Evolutionary conservation across 441 rosid genomes (phyloP), one percentile per base, ranked within the genome.

Genomic region (Pelargonium fulgidum): DNA sequence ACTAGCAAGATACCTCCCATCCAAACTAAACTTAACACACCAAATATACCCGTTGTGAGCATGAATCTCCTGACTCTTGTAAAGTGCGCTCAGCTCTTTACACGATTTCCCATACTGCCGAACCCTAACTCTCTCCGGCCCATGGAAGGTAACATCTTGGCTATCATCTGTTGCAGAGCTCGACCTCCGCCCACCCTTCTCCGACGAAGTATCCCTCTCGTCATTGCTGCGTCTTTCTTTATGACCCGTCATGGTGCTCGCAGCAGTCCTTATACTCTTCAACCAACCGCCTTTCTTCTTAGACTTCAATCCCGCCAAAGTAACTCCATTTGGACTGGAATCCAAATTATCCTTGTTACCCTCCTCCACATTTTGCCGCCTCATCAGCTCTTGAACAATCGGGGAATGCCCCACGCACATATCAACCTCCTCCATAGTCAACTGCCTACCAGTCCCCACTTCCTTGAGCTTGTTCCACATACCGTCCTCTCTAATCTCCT

Each of bases 151-250:
- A 36, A 80, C 85, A 69, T 95, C 98, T 70, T 89, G 99, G 75
- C 96, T 87, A 74, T 95, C 99, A 83, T 95, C 99, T 0, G 99
- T 95, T 36, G 96, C 99, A 5, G 99, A 94, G 79, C 99, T 94
- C 0, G 93, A 94, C 81, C 99, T 84, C 75, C 91, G 77, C 56
- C 97, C 99, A 59, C 97, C 98, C 85, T 86, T 89, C 72, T 90
- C 99, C 0, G 98, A 95, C 0, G 91, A 84, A 0, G 98, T 89
- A 66, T 95, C 98, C 77, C 82, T 84, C 75, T 95, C 99, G 68
- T 95, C 99, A 5, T 92, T 88, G 73, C 95, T 90, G 44, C 92
- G 83, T 76, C 94, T 87, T 88, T 94, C 99, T 74, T 82, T 92
- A 7, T 81, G 71, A 52, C 87, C 90, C 2, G 80, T 82, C 74